Evolutionary conservation across 2,329 filamentous ascomycete species (phyloP).

Genomic region (Trichoderma sp.): DNA sequence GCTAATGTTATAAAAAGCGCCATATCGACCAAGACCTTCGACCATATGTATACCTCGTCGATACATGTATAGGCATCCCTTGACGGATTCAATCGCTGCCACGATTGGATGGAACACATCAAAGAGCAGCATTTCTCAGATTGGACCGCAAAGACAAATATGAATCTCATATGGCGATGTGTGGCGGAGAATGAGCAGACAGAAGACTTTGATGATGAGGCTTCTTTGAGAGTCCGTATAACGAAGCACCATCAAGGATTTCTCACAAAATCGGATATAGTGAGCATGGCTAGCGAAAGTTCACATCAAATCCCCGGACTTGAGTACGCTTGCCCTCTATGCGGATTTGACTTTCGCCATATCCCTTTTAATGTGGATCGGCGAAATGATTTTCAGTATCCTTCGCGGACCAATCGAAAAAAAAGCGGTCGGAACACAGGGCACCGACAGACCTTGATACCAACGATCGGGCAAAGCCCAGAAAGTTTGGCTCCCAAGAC

Average conservation of each 20-base stretch:
- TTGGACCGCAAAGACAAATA: neutral
- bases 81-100: neutral
- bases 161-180: too few species aligned
- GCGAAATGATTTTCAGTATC: neutral
- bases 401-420: neutral
- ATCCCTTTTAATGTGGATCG: neutral
- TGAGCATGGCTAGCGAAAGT: too few species aligned
- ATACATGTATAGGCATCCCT: neutral
- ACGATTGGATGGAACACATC: neutral
- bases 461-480: neutral
- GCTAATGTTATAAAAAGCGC: neutral
- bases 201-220: too few species aligned
- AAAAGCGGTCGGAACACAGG: neutral
- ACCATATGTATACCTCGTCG: neutral
- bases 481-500: neutral
- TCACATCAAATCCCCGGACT: neutral
- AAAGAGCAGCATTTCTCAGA: neutral
- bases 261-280: too few species aligned
- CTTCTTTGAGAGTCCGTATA: too few species aligned
- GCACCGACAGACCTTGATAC: neutral
- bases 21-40: neutral
- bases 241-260: too few species aligned
- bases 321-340: neutral
- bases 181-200: too few species aligned
- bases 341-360: neutral